phyloP scores from a whole-genome alignment of 495 filamentous ascomycete species.

The Penicillium antarcticum region DNA sequence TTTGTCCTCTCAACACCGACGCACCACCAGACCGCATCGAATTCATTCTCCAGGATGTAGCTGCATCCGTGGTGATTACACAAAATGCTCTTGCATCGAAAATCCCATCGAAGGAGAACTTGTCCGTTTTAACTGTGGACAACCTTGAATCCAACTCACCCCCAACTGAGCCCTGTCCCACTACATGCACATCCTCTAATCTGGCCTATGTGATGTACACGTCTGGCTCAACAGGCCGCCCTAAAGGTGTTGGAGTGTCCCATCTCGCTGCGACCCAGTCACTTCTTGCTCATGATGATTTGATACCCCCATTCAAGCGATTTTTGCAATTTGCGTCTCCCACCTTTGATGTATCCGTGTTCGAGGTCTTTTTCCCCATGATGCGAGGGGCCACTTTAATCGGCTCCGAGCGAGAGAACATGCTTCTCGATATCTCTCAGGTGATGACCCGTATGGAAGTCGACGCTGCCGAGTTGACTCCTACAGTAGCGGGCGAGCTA shows the following conservation, averaged over 20 bases:
- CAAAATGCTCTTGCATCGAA: constrained; percentile 21
- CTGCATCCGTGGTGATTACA: constrained; percentile 54
- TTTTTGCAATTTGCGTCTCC: constrained; percentile 87
- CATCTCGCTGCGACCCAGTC: constrained; percentile 74
- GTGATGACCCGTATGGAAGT: constrained; percentile 61
- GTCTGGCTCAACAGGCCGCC: constrained; percentile 81
- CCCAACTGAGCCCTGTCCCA: constrained; percentile 7
- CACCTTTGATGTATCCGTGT: constrained; percentile 85
- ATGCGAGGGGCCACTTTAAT: constrained; percentile 69
- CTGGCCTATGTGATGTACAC: constrained; percentile 91
- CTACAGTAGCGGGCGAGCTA: constrained; percentile 70
- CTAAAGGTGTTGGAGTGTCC: constrained; percentile 79
- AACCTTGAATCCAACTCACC: constrained; percentile 7
- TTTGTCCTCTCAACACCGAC: constrained; percentile 74
- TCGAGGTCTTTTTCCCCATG: constrained; percentile 83
- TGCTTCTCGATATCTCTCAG: constrained; percentile 67
- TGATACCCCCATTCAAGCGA: constrained; percentile 67
- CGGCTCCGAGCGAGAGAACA: constrained; percentile 55
- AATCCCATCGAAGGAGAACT: constrained; percentile 10
- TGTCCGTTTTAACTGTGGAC: constrained; percentile 31
- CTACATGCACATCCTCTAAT: constrained; percentile 27
- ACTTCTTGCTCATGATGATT: constrained; percentile 69
- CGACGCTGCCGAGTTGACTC: constrained; percentile 80
- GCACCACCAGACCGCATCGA: constrained; percentile 66
- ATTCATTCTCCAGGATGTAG: constrained; percentile 70